phyloP scores from a whole-genome alignment of 2,329 filamentous ascomycete genomes.

The Claviceps africana region DNA sequence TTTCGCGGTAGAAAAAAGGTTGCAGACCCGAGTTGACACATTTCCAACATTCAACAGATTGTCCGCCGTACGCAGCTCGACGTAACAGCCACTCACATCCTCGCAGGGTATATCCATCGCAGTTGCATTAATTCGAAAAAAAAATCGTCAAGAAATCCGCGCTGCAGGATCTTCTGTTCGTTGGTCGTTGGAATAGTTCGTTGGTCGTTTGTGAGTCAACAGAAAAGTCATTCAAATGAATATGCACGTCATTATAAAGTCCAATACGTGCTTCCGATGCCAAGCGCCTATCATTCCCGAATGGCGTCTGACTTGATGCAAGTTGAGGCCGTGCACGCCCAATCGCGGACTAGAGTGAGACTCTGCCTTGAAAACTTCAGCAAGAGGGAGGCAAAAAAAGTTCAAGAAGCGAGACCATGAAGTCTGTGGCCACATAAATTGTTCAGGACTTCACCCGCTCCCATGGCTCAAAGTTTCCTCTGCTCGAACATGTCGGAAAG shows the following conservation, averaged over 20 bases:
- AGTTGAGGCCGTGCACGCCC: background rate
- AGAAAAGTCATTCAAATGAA: slow-evolving; percentile 16
- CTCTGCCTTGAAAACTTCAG: background rate
- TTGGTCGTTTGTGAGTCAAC: slow-evolving; percentile 20
- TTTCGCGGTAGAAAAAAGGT: background rate
- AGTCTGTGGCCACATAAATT: background rate
- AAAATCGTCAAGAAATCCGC: slow-evolving; percentile 21
- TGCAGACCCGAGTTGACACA: background rate
- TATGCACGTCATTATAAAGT: slow-evolving; percentile 12
- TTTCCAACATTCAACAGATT: background rate
- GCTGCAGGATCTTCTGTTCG: slow-evolving; percentile 20
- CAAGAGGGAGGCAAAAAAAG: background rate
- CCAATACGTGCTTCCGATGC: background rate
- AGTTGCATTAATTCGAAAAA: slow-evolving; percentile 21
- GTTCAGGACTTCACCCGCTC: background rate
- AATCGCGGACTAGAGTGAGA: background rate
- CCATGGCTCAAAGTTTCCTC: background rate
- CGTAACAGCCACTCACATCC: slow-evolving; percentile 21
- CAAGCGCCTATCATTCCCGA: background rate
- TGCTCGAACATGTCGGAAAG: background rate
- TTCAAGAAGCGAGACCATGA: background rate
- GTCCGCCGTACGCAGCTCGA: slow-evolving; percentile 16
- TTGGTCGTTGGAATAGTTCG: slow-evolving; percentile 16
- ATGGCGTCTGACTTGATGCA: background rate
- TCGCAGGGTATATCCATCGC: slow-evolving; percentile 29